Percentiles rank a stretch among this genome's conserved stretches.
Conservation (phyloP, 1,284 basidiomycete species). For the Ceratobasidium sp. region DNA sequence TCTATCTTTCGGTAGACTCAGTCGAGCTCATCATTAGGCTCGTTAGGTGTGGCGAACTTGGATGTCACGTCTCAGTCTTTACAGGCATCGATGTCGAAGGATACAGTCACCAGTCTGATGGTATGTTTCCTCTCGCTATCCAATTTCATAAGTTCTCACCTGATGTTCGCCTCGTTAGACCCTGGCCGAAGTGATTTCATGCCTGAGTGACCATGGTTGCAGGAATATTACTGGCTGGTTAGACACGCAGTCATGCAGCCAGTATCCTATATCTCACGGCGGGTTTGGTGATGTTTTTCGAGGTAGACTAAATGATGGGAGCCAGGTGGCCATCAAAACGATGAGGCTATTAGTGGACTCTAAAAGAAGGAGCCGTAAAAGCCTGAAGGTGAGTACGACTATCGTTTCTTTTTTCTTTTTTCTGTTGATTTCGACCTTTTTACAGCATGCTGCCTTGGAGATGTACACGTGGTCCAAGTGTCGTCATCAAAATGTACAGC, state of each 20-base stretch:
- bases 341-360: background rate
- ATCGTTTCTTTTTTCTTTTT: background rate
- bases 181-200: too few species aligned
- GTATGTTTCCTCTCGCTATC: too few species aligned
- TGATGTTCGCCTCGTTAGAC: too few species aligned
- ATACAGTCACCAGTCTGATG: too few species aligned
- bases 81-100: too few species aligned
- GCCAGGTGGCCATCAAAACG: background rate
- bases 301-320: background rate
- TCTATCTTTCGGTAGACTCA: too few species aligned
- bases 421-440: too few species aligned
- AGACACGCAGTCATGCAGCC: background rate
- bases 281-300: constrained; percentile 25
- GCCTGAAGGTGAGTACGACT: background rate
- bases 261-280: background rate
- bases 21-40: too few species aligned
- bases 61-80: too few species aligned
- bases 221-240: background rate
- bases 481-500: background rate
- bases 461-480: constrained; percentile 26
- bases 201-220: background rate
- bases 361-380: background rate
- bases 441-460: constrained; percentile 8
- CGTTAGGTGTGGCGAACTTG: too few species aligned
- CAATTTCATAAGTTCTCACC: too few species aligned